Evolutionary conservation across 805 yeast species (phyloP).

Genomic region (Wickerhamomyces chaumierensis): DNA sequence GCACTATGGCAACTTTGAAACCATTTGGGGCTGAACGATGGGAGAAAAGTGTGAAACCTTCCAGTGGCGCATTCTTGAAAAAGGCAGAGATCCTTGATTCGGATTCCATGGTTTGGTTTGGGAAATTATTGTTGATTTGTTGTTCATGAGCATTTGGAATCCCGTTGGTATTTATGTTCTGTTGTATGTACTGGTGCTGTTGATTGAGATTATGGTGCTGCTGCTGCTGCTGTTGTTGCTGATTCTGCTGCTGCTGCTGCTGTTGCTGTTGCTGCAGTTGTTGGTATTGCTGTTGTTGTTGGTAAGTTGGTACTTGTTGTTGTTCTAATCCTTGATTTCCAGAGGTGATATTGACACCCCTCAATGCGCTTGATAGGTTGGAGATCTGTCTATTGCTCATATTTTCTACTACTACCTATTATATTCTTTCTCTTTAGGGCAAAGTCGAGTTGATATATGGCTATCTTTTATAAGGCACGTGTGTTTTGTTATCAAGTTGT

Average conservation of each 20-base stretch:
- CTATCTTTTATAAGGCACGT: too few relatives aligned
- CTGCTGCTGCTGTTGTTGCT: conserved; percentile 3
- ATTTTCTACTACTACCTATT: too few relatives aligned
- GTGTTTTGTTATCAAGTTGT: too few relatives aligned
- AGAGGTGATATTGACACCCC: not conserved
- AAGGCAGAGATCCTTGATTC: conserved; percentile 57
- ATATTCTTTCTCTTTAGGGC: too few relatives aligned
- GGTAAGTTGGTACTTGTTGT: conserved; percentile 1
- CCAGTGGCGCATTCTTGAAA: conserved; percentile 64
- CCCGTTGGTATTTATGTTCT: conserved; percentile 3
- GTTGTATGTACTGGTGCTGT: conserved; percentile 2
- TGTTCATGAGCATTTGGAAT: conserved; percentile 6
- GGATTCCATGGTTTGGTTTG: conserved; percentile 29
- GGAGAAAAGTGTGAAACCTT: conserved; percentile 74
- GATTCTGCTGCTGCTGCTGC: conserved; percentile 4
- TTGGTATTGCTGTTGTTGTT: conserved; percentile 4
- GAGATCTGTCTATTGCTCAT: conserved; percentile 1
- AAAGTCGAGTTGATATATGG: too few relatives aligned
- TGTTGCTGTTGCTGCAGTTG: conserved; percentile 7
- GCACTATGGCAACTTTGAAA: conserved; percentile 84
- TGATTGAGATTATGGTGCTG: conserved; percentile 1
- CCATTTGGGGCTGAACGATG: conserved; percentile 94
- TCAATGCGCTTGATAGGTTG: conserved; percentile 1
- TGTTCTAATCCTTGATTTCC: not conserved
- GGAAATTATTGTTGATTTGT: conserved; percentile 17